Evolutionary conservation across 176 grass and related monocot species (phyloP), one percentile per base, ranked within the genome.

Genomic region (Musa acuminata): DNA sequence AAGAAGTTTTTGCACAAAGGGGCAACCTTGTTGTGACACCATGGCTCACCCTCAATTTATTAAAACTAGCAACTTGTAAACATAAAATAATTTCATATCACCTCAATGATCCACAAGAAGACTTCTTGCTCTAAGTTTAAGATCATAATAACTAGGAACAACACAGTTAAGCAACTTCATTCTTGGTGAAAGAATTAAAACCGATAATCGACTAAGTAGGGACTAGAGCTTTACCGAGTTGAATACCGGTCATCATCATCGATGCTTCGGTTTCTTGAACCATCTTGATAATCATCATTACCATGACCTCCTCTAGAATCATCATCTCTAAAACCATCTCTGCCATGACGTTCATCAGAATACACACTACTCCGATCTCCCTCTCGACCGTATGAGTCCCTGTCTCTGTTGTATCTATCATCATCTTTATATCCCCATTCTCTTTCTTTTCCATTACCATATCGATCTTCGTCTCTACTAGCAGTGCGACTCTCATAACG

Each of bases 161-260:
- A 10, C 64, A 67, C 1, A 14, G 7, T 13, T 22, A 16, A 43
- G 11, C 23, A 69, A 51, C 43, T 50, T 20, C 20, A 3, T 70
- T 50, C 43, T 9, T 50, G 5, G 1, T n/a, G 9, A 51, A 51
- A 50, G 43, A 70, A 35, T 35, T 35, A 35, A 51, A 49, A 9
- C 43, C 19, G 11, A 35, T 50, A 17, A 17, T 20, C 14, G 8
- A 70, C 21, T n/a, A n/a, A 8, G 48, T 10, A 20, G 67, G 48
- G 13, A 20, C 14, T 11, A 55, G 17, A 17, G 72, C 51, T 22
- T 52, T 27, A 82, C 72, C 72, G 43, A 51, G 90, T 85, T 55
- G 91, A 91, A 80, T 99, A 85, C 59, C 57, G 85, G 52, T 99
- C 91, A 22, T 91, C 95, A 52, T 94, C 88, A 8, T 89, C 87